Evolutionary conservation across 345 rosid genomes (phyloP), one percentile per base, ranked within the genome.

Genomic region (Dimocarpus longan): DNA sequence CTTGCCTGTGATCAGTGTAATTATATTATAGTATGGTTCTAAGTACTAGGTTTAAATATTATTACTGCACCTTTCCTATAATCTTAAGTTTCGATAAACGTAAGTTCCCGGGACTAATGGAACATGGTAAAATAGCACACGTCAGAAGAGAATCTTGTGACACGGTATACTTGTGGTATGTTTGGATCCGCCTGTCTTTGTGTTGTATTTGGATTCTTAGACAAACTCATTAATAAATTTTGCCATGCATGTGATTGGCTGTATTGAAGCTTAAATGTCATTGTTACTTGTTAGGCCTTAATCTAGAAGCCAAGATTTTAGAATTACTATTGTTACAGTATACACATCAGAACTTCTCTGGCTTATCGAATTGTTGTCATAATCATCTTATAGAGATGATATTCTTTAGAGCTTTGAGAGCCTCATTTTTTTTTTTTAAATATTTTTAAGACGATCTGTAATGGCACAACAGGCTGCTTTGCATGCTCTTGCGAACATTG

Each of bases 401-500:
- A 71, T 18, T 73, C 68, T 63, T 15, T 15, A 64, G 43, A 44
- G 68, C 59, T 75, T 46, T 18, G 6, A 18, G 60, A 4, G 71
- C 24, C n/a, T 26, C 46, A n/a, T n/a, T 50, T 43, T 50, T 11
- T 70, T 18, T 50, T 2, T 70, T 42, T 26, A 21, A 32, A 32
- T 2, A 32, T 82, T 48, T 42, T 63, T 79, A 42, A 75, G 24
- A 42, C 76, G 22, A 71, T 80, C 71, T 80, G 71, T 71, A 54
- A 81, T 85, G 82, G 71, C 68, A 67, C 77, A 37, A 28, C 89
- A 93, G 99, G 95, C 97, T 82, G 96, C 96, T 57, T 81, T 95
- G 77, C 94, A 91, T 80, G 90, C 96, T 79, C 85, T 93, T 78
- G 99, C 89, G 71, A 86, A 91, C 84, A 86, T 93, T 16, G 87